A percentile compares a stretch with the other conserved stretches of the same genome.
Evolutionary conservation across 345 rosid genomes (phyloP).

Genomic region (Lumnitzera littorea): DNA sequence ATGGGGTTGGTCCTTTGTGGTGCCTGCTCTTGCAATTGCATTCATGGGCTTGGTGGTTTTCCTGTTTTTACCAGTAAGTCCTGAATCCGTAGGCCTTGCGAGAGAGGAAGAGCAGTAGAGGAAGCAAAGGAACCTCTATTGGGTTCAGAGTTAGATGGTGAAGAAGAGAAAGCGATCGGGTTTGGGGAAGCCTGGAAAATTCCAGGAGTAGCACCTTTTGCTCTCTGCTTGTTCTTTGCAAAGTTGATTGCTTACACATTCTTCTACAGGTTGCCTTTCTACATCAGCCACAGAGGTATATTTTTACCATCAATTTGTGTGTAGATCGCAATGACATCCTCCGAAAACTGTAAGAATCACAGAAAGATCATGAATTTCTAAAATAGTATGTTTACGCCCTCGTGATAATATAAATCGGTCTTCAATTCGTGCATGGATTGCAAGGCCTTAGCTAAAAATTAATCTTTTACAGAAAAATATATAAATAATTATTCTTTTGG

Average conservation of each 20-base stretch:
- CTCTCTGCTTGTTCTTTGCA: constrained; percentile 83
- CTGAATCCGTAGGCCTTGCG: constrained; percentile 46
- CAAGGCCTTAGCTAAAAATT: no score
- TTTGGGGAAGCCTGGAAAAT: constrained; percentile 90
- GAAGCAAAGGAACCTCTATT: constrained; percentile 38
- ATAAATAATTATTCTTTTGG: no score
- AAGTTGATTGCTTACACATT: constrained; percentile 92
- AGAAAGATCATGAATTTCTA: no score
- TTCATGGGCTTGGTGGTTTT: constrained; percentile 53
- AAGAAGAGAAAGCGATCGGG: constrained; percentile 57
- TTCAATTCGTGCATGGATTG: no score
- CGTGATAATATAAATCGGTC: no score
- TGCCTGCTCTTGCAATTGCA: constrained; percentile 60
- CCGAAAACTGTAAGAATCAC: no score
- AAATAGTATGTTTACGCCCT: no score
- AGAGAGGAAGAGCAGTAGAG: constrained; percentile 33
- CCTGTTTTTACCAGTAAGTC: constrained; percentile 63
- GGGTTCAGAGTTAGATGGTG: constrained; percentile 23
- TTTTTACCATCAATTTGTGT: no score
- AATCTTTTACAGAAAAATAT: no score
- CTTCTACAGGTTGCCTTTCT: constrained; percentile 96
- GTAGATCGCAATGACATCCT: no score
- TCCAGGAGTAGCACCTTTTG: constrained; percentile 91
- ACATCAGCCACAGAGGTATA: constrained; percentile 82
- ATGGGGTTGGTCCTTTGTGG: constrained; percentile 96